Evolutionary conservation across 2,329 filamentous ascomycete species (phyloP).

Genomic region (Botrytis fragariae): DNA sequence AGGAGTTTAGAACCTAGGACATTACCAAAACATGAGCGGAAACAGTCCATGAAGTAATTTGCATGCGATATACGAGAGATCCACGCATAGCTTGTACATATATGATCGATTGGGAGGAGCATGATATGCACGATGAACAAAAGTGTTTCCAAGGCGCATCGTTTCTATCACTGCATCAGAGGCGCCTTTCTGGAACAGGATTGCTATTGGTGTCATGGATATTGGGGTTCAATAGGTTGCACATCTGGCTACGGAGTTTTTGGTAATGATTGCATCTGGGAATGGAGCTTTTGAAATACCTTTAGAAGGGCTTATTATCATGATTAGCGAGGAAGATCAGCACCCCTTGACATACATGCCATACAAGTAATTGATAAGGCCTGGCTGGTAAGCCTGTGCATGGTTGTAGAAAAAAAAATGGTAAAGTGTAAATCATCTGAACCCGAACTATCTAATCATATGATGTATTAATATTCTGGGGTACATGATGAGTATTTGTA

Average conservation of each 20-base stretch:
- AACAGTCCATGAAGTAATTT: conserved; percentile 13
- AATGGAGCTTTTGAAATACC: conserved; percentile 18
- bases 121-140: conserved; percentile 16
- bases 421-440: neutral
- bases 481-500: neutral
- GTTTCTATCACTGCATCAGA: conserved; percentile 14
- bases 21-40: conserved; percentile 9
- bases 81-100: conserved; percentile 17
- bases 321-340: neutral
- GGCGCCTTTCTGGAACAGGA: conserved; percentile 10
- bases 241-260: conserved; percentile 17
- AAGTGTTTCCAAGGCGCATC: conserved; percentile 14
- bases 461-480: neutral
- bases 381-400: neutral
- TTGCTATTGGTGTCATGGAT: conserved; percentile 16
- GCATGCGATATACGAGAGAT: neutral
- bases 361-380: conserved; percentile 10
- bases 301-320: neutral
- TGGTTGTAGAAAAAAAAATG: neutral
- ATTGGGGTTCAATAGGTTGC: conserved; percentile 11
- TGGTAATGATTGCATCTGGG: conserved; percentile 16
- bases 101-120: neutral
- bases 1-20: conserved; percentile 35
- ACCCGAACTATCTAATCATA: neutral
- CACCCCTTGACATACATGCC: neutral